Conservation (phyloP, 2,329 filamentous ascomycete genomes). For the Xylariaceae sp. region DNA sequence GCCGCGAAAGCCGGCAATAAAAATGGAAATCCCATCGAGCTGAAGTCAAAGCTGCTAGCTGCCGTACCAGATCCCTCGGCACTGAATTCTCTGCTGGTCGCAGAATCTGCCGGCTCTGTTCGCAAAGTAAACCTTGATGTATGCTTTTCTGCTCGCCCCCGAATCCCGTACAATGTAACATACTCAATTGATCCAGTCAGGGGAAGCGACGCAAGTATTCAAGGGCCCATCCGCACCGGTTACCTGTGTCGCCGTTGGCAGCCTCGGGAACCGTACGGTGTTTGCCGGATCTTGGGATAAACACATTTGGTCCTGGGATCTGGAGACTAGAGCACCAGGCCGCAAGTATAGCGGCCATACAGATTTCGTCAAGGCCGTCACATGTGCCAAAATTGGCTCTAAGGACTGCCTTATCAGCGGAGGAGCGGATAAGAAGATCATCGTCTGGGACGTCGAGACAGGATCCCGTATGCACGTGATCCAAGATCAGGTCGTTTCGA, state of each 20-base stretch:
- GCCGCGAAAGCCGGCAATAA: slow-evolving; percentile 70
- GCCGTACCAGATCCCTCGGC: slow-evolving; percentile 63
- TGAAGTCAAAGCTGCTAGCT: slow-evolving; percentile 83
- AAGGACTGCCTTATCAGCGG: slow-evolving; percentile 67
- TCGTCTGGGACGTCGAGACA: slow-evolving; percentile 74
- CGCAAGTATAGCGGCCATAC: slow-evolving; percentile 69
- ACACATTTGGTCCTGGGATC: slow-evolving; percentile 79
- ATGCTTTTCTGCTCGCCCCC: slow-evolving; percentile 25
- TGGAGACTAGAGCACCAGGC: slow-evolving; percentile 50
- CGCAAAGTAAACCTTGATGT: slow-evolving; percentile 73
- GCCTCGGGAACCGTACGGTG: slow-evolving; percentile 52
- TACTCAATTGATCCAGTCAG: slow-evolving; percentile 34
- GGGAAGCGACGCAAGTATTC: slow-evolving; percentile 49
- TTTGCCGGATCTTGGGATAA: slow-evolving; percentile 97
- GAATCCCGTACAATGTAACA: neutral
- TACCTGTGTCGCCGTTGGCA: slow-evolving; percentile 67
- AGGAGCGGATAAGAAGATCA: slow-evolving; percentile 71
- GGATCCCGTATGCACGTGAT: slow-evolving; percentile 69
- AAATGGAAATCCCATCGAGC: slow-evolving; percentile 71
- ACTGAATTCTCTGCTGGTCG: slow-evolving; percentile 63
- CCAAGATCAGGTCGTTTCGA: slow-evolving; percentile 64
- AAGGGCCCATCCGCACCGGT: slow-evolving; percentile 75
- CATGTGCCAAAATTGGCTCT: slow-evolving; percentile 57
- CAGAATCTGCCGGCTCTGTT: slow-evolving; percentile 80
- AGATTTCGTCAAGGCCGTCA: slow-evolving; percentile 86